phyloP scores from a whole-genome alignment of 305 asterid species.

The Rubia tinctorum region DNA sequence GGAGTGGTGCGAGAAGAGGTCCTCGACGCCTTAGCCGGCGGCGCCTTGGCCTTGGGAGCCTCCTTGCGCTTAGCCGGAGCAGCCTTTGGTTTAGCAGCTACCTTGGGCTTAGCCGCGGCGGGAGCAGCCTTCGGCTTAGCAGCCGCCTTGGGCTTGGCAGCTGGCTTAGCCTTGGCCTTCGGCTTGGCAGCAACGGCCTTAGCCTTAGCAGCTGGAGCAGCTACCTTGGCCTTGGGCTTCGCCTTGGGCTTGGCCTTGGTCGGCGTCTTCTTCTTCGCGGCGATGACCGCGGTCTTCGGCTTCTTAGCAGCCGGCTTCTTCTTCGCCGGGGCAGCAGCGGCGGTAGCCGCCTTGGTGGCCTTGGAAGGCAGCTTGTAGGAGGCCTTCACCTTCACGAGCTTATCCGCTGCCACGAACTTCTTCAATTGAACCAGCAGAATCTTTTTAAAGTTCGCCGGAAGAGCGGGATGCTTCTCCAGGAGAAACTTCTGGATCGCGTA shows the following conservation, averaged over 20 bases:
- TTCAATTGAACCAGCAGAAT: slow-evolving; percentile 64
- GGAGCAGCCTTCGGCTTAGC: slow-evolving; percentile 30
- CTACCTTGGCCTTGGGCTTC: slow-evolving; percentile 59
- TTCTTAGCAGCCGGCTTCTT: slow-evolving; percentile 36
- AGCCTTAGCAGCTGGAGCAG: slow-evolving; percentile 5
- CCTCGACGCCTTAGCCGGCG: slow-evolving; percentile 20
- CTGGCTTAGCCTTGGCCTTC: not conserved
- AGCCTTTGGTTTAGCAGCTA: slow-evolving; percentile 28
- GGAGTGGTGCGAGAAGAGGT: slow-evolving; percentile 23
- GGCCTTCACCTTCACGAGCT: slow-evolving; percentile 67
- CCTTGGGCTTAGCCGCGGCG: slow-evolving; percentile 25
- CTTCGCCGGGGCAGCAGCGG: slow-evolving; percentile 37
- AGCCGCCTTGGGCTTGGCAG: slow-evolving; percentile 4
- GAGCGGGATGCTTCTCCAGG: slow-evolving; percentile 70
- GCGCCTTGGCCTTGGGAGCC: slow-evolving; percentile 22
- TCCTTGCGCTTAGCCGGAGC: slow-evolving; percentile 35
- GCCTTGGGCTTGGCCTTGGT: slow-evolving; percentile 65
- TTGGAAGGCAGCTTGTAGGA: slow-evolving; percentile 69
- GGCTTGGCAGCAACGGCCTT: slow-evolving; percentile 12
- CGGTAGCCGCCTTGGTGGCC: slow-evolving; percentile 28
- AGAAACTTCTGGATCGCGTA: slow-evolving; percentile 72
- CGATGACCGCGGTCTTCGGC: too few species aligned
- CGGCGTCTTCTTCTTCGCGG: slow-evolving; percentile 49
- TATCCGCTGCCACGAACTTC: slow-evolving; percentile 63
- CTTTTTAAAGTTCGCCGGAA: slow-evolving; percentile 75